Conservation (phyloP, 768 basidiomycete genomes). For the Calocybe gangraenosa region DNA sequence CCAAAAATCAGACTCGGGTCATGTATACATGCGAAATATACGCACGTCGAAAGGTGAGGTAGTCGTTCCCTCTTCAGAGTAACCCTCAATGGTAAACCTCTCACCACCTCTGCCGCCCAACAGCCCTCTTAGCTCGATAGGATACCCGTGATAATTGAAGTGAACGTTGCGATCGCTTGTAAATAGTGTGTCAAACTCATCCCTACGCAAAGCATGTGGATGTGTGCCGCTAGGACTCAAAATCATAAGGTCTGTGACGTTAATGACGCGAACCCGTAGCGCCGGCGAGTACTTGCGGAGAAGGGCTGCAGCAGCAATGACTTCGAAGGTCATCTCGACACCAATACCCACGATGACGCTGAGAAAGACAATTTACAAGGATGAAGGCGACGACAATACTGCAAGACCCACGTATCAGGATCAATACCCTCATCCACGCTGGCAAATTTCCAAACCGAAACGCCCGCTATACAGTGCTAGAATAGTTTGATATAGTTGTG, state of each 20-base stretch:
- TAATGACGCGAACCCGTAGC: conserved; percentile 82
- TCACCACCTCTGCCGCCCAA: conserved; percentile 52
- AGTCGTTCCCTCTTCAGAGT: conserved; percentile 73
- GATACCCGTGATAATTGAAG: conserved; percentile 84
- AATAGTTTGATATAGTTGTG: conserved; percentile 5
- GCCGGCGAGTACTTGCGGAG: conserved; percentile 65
- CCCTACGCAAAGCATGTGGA: conserved; percentile 65
- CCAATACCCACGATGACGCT: conserved; percentile 85
- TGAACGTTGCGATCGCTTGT: conserved; percentile 65
- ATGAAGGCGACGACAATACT: not conserved
- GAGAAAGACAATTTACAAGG: conserved; percentile 20
- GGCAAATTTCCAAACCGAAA: conserved; percentile 82
- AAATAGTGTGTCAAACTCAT: conserved; percentile 67
- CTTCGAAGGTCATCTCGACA: conserved; percentile 85
- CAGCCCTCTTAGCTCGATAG: conserved; percentile 65
- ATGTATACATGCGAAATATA: conserved; percentile 10
- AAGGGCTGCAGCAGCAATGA: conserved; percentile 80
- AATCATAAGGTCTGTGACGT: conserved; percentile 88
- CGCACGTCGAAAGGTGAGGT: conserved; percentile 77
- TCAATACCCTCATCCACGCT: conserved; percentile 67
- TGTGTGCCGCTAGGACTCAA: conserved; percentile 65
- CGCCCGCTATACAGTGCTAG: conserved; percentile 83
- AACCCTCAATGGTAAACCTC: conserved; percentile 57
- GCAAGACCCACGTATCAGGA: conserved; percentile 59
- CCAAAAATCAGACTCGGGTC: not conserved